These are phyloP conservation scores for Cyclotella baltica DNA, from an alignment of 108 stramenopile genomes.

Conservation along the genomic window DNA sequence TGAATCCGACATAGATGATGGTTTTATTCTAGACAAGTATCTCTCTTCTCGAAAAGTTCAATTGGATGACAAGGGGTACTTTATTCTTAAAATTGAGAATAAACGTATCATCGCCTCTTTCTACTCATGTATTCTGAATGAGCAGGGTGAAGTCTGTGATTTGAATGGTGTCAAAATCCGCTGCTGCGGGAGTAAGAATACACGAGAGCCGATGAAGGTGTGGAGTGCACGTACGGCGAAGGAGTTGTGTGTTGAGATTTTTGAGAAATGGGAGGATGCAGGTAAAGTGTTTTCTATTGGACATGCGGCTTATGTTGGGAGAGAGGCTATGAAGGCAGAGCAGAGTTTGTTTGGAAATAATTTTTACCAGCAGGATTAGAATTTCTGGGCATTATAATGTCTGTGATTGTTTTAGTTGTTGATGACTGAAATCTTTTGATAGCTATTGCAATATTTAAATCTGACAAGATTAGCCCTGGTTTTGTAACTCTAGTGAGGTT, in stretches of 20 bases:
- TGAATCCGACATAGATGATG: constrained; percentile 9
- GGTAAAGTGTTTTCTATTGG: constrained; percentile 45
- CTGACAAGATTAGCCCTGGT: too few relatives aligned
- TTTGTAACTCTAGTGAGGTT: too few relatives aligned
- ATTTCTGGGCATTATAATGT: too few relatives aligned
- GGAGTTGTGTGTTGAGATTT: constrained; percentile 55
- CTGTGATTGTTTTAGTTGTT: too few relatives aligned
- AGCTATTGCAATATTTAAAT: too few relatives aligned
- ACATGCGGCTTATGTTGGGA: constrained; percentile 65
- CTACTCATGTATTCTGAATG: constrained; percentile 63
- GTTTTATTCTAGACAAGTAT: constrained; percentile 44
- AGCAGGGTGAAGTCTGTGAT: constrained; percentile 68
- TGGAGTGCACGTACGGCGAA: constrained; percentile 66
- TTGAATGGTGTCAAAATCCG: constrained; percentile 55
- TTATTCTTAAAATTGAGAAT: constrained; percentile 48
- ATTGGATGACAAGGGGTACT: constrained; percentile 68
- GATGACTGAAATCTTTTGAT: too few relatives aligned
- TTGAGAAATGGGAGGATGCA: constrained; percentile 59
- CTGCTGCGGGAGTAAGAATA: constrained; percentile 39
- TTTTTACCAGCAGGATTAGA: constrained; percentile 62
- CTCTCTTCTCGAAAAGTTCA: constrained; percentile 44
- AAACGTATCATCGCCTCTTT: constrained; percentile 47
- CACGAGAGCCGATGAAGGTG: constrained; percentile 52
- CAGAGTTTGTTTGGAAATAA: constrained; percentile 39
- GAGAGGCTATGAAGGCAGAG: constrained; percentile 67